Evolutionary conservation across 495 filamentous ascomycete species (phyloP).

Genomic region (Penicillium chermesinum): DNA sequence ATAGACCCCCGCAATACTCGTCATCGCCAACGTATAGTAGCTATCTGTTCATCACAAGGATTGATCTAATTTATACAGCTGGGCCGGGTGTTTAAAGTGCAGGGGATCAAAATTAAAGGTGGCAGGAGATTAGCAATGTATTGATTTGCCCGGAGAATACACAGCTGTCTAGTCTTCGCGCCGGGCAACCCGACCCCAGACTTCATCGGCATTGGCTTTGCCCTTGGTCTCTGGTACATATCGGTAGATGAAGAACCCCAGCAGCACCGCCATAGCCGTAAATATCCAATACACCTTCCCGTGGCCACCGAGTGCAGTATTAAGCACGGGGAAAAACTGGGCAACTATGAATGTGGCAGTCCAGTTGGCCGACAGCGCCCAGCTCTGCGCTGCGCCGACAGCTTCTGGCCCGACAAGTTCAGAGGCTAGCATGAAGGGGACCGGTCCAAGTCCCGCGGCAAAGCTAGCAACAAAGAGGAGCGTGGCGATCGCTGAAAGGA

Average conservation of each 20-base stretch:
- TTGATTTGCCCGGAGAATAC: no score
- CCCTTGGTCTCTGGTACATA: constrained; percentile 81
- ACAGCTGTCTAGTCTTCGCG: constrained; percentile 37
- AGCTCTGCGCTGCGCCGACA: constrained; percentile 81
- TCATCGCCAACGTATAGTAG: no score
- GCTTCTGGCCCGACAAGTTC: constrained; percentile 86
- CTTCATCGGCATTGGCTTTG: constrained; percentile 74
- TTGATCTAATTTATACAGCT: no score
- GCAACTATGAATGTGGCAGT: constrained; percentile 86
- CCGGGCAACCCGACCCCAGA: constrained; percentile 63
- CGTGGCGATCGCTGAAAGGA: constrained; percentile 73
- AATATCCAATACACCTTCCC: constrained; percentile 89
- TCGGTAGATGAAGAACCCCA: constrained; percentile 60
- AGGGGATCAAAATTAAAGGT: no score
- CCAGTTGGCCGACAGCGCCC: constrained; percentile 83
- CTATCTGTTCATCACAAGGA: no score
- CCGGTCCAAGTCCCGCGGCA: constrained; percentile 84
- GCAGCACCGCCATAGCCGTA: constrained; percentile 61
- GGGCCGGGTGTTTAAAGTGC: no score
- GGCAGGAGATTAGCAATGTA: no score
- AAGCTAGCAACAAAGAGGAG: constrained; percentile 84
- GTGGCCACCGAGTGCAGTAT: constrained; percentile 63
- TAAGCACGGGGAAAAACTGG: constrained; percentile 86
- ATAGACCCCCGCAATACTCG: no score
- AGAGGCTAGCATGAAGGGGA: constrained; percentile 88